Evolutionary conservation across 148 eudicot genomes (phyloP).

Genomic region (Cornus kousa): DNA sequence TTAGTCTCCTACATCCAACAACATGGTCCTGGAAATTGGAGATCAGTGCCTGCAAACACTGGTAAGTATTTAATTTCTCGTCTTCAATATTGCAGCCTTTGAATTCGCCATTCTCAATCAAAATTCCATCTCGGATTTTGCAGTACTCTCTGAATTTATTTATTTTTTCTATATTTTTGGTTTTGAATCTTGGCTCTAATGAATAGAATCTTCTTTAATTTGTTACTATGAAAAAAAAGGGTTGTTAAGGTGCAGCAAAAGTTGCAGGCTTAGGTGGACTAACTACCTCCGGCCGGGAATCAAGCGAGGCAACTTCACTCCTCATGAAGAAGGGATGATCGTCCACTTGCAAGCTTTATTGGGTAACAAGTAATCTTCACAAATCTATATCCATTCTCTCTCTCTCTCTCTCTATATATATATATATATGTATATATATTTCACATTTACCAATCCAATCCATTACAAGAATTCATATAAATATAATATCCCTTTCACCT

Average conservation of each 20-base stretch:
- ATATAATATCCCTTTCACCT: background rate
- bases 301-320: constrained; percentile 53
- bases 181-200: background rate
- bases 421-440: background rate
- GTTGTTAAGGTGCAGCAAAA: constrained; percentile 57
- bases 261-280: constrained; percentile 60
- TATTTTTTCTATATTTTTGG: background rate
- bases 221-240: constrained; percentile 18
- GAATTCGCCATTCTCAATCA: background rate
- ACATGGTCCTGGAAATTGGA: constrained; percentile 60
- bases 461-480: background rate
- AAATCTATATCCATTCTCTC: no score
- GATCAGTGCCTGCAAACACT: constrained; percentile 51
- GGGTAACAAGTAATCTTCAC: constrained; percentile 43
- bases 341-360: constrained; percentile 49
- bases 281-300: constrained; percentile 56
- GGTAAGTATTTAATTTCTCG: constrained; percentile 17
- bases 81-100: background rate
- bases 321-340: constrained; percentile 56
- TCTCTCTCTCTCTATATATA: no score
- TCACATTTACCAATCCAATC: background rate
- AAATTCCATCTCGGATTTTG: background rate
- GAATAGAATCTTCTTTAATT: background rate
- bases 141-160: background rate
- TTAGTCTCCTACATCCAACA: constrained; percentile 56